phyloP scores from a whole-genome alignment of 805 yeast genomes.

The Saccharomycopsis javanensis region DNA sequence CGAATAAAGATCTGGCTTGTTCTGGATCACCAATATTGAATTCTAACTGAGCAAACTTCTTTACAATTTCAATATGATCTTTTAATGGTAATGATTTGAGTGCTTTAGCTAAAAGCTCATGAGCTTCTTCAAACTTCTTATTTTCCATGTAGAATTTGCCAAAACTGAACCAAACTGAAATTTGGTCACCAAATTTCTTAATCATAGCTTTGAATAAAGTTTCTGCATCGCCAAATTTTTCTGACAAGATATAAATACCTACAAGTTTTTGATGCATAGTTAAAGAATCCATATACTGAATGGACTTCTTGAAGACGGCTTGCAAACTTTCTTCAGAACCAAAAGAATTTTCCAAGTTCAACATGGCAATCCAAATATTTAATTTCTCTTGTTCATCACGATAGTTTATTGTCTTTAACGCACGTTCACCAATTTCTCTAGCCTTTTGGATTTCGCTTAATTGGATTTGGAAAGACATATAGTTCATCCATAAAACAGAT shows the following conservation, averaged over 20 bases:
- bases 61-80: constrained; percentile 68
- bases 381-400: constrained; percentile 89
- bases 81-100: constrained; percentile 62
- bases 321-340: constrained; percentile 80
- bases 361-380: constrained; percentile 91
- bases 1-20: constrained; percentile 90
- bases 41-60: constrained; percentile 84
- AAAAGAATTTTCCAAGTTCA: constrained; percentile 88
- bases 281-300: constrained; percentile 85
- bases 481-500: constrained; percentile 93
- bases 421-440: constrained; percentile 86
- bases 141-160: constrained; percentile 66
- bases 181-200: constrained; percentile 70
- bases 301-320: constrained; percentile 70
- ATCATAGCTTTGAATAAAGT: constrained; percentile 53
- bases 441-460: constrained; percentile 91
- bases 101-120: constrained; percentile 64
- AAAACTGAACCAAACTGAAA: constrained; percentile 72
- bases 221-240: constrained; percentile 62
- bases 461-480: constrained; percentile 95
- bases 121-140: constrained; percentile 47
- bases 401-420: constrained; percentile 78
- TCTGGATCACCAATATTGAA: constrained; percentile 82
- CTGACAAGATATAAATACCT: constrained; percentile 64
- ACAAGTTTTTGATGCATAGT: constrained; percentile 73